A percentile compares a stretch with the other conserved stretches of the same genome.
phyloP scores from a whole-genome alignment of 2,329 filamentous ascomycete species.

The Alternaria tenuissima region DNA sequence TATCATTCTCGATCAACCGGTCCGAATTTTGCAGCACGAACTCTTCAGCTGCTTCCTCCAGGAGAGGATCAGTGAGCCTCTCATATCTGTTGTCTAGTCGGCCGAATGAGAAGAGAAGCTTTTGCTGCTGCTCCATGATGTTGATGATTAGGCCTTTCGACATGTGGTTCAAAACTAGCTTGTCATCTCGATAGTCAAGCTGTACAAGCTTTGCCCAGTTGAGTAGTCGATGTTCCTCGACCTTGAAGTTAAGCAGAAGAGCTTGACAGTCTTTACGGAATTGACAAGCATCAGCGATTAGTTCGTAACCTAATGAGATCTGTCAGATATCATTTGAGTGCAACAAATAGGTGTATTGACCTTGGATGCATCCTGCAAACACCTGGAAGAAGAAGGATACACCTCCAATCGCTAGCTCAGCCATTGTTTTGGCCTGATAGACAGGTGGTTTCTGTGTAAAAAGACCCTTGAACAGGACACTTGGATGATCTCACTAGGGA shows the following conservation, averaged over 20 bases:
- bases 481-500: neutral
- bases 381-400: constrained; percentile 49
- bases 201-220: constrained; percentile 49
- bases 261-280: constrained; percentile 44
- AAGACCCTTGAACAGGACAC: neutral
- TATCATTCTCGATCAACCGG: constrained; percentile 20
- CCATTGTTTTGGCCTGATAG: constrained; percentile 16
- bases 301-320: constrained; percentile 44
- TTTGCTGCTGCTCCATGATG: constrained; percentile 46
- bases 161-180: constrained; percentile 42
- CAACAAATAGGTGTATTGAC: constrained; percentile 14
- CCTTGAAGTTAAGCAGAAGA: constrained; percentile 48
- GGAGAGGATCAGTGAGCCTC: constrained; percentile 38
- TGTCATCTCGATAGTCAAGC: constrained; percentile 45
- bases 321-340: neutral
- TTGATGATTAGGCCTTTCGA: constrained; percentile 47
- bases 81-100: constrained; percentile 43
- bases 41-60: constrained; percentile 34
- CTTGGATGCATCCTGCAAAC: constrained; percentile 50
- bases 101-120: constrained; percentile 44
- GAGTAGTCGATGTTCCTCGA: constrained; percentile 50
- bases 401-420: constrained; percentile 34
- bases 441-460: neutral
- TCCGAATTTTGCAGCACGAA: constrained; percentile 23
- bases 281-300: constrained; percentile 49